Evolutionary conservation across 192 early-diverging fungal species (phyloP), one percentile per base, ranked within the genome.

Genomic region (Piromyces finnis): DNA sequence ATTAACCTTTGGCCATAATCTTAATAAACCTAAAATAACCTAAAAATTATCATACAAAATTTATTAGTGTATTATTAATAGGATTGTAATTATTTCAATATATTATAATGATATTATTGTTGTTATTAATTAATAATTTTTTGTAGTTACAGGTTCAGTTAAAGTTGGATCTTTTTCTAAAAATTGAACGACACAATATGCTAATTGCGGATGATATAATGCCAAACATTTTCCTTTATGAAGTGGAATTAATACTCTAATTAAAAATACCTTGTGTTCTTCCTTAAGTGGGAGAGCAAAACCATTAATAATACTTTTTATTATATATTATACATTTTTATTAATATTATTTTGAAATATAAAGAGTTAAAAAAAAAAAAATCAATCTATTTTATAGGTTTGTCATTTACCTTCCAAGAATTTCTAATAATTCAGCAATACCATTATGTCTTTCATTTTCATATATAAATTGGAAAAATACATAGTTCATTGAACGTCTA

Each of bases 1-100:
- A 89, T 98, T 99, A 78, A 99, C 95, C 85, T 97, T 98, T 79
- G 98, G 98, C 98, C 98, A 99, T 86, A 90, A 98, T 32, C 95
- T 90, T 82, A 99, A 86, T 78, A 99, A 85, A 7, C 94, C 93
- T 82, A 89, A 90, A 30, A 99, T 88, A 51, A 97, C 94, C 88
- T 95, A 79, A n/a, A n/a, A n/a, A n/a, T n/a, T n/a, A n/a, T n/a
- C n/a, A n/a, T n/a, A n/a, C n/a, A n/a, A n/a, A n/a, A n/a, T n/a
- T n/a, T n/a, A n/a, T n/a, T n/a, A n/a, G n/a, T n/a, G n/a, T n/a
- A n/a, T n/a, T n/a, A n/a, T n/a, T n/a, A n/a, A n/a, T n/a, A n/a
- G n/a, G n/a, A n/a, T n/a, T n/a, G n/a, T n/a, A n/a, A n/a, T n/a
- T n/a, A n/a, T n/a, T n/a, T n/a, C n/a, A n/a, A n/a, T n/a, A n/a